Evolutionary conservation across 371 early-diverging fungal species (phyloP), one percentile per base, ranked within the genome.

Genomic region (Mucor saturninus): DNA sequence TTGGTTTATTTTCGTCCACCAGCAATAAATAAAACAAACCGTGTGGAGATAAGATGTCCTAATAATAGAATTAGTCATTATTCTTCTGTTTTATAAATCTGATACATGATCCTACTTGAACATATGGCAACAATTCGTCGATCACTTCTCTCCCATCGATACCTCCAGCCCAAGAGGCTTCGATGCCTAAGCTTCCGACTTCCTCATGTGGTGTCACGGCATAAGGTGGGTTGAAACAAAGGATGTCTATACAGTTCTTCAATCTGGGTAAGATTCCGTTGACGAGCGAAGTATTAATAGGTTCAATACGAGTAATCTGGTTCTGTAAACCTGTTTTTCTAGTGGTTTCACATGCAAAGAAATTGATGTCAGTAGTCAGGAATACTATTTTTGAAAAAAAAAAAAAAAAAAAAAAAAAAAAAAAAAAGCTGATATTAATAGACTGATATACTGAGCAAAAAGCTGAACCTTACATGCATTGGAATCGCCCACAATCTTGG

Each of bases 181-280:
- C 91, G 54, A 95, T 92, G 4, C 83, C 80, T n/a, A 76, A 73
- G 48, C 88, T 82, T 11, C 89, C 91, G 4, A 93, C 89, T 56
- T 93, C 93, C 38, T 86, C 88, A 11, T 83, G 76, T 5, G 89
- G 82, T 1, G 95, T 93, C 5, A 89, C 89, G 3, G 91, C 95
- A 75, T 97, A 97, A 0, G 98, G 98, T 7, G 98, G 96, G 72
- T 97, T 97, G 73, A 95, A 96, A 21, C 92, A 81, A n/a, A 95
- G 69, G 11, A 95, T 72, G 70, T 97, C 98, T n/a, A 95, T 67
- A 1, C 61, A 43, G 26, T 78, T 62, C 28, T 63, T 39, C 15
- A 91, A 67, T 28, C 92, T 77, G 2, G 87, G 84, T 9, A 83
- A 55, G 11, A 93, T 65, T 4, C 80, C 83, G 42, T 75, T 64